Conservation (phyloP, 202 grass and related monocot genomes). For the Saccharum hybrid region DNA sequence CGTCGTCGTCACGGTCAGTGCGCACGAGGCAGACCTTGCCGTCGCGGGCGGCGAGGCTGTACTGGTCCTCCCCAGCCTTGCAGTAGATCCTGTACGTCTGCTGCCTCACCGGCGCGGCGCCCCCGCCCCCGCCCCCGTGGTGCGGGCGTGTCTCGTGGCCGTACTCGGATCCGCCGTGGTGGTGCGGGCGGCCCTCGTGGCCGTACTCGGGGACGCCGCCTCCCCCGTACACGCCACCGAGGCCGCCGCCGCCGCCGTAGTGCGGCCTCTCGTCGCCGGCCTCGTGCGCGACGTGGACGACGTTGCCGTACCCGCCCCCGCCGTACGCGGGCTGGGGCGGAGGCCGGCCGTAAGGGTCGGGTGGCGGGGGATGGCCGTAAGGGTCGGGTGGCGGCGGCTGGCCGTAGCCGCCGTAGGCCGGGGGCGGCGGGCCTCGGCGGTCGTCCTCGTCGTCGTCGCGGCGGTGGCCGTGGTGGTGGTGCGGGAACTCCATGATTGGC, state of each 20-base stretch:
- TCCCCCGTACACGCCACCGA: background rate
- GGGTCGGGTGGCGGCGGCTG: conserved; percentile 14
- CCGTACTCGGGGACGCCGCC: conserved; percentile 20
- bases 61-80: conserved; percentile 62
- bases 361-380: conserved; percentile 37
- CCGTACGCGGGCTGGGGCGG: background rate
- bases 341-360: conserved; percentile 8
- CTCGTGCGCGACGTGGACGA: conserved; percentile 59
- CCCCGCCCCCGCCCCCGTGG: conserved; percentile 24
- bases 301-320: conserved; percentile 44
- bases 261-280: conserved; percentile 35
- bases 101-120: conserved; percentile 38
- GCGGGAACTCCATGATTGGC: conserved; percentile 53
- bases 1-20: conserved; percentile 48
- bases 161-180: conserved; percentile 25
- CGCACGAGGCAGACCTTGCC: conserved; percentile 56
- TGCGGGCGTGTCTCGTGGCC: conserved; percentile 37
- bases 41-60: conserved; percentile 60
- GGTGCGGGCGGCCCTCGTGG: conserved; percentile 15
- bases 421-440: conserved; percentile 21
- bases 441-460: conserved; percentile 40
- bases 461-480: conserved; percentile 44
- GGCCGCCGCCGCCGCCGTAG: conserved; percentile 5
- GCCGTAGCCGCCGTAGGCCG: conserved; percentile 39
- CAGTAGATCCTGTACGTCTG: conserved; percentile 61